Evolutionary conservation across 164 flowering plant species (phyloP).

Genomic region (Piper longum): DNA sequence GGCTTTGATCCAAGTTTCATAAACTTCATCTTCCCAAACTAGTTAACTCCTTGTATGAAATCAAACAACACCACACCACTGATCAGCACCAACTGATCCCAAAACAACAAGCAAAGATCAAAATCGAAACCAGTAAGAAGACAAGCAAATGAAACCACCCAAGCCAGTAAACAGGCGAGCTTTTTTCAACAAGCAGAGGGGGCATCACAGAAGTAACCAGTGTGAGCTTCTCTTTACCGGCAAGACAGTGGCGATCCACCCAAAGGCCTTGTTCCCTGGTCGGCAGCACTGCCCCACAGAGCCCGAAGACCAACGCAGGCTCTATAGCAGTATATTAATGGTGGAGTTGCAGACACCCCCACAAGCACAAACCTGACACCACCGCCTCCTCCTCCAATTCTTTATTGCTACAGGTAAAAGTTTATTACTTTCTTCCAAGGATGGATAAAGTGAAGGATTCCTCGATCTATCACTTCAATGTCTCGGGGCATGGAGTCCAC

Average conservation of each 20-base stretch:
- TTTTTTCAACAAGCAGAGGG: conserved; percentile 1
- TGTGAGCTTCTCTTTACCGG: conserved; percentile 24
- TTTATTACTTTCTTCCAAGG: conserved; percentile 8
- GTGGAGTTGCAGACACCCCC: conserved; percentile 23
- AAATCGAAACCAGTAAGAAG: conserved; percentile 11
- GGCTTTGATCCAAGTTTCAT: conserved; percentile 99
- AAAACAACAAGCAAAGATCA: conserved; percentile 3
- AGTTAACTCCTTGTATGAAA: neutral
- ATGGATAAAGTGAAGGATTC: conserved; percentile 11
- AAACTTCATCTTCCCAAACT: conserved; percentile 63
- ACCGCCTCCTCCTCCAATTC: conserved; percentile 17
- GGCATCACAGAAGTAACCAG: conserved; percentile 15
- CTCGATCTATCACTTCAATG: conserved; percentile 28
- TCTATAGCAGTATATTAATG: conserved; percentile 32
- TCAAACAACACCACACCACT: neutral
- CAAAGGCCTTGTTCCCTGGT: conserved; percentile 20
- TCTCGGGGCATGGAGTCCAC: conserved; percentile 26
- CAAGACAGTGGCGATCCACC: conserved; percentile 7
- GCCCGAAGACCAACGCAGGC: conserved; percentile 37
- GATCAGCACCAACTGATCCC: conserved; percentile 1
- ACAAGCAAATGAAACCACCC: neutral
- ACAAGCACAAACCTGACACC: conserved; percentile 51
- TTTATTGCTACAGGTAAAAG: conserved; percentile 9
- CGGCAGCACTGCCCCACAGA: conserved; percentile 64
- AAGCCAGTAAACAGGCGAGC: conserved; percentile 4